Evolutionary conservation across 441 rosid genomes (phyloP).

Genomic region (Rhodomyrtus psidioides): DNA sequence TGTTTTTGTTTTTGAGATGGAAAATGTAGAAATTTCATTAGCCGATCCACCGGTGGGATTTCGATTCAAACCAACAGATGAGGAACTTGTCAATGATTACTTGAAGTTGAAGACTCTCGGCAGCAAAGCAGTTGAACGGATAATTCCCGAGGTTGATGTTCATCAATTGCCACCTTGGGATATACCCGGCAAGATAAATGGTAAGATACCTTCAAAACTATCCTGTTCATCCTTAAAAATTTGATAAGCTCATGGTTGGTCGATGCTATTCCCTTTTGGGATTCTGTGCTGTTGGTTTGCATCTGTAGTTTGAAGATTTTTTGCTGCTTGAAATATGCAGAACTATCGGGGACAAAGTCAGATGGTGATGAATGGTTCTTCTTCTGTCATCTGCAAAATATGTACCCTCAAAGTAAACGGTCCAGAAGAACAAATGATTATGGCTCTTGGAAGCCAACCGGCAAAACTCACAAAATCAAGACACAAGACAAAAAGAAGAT

Average conservation of each 20-base stretch:
- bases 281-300: background rate
- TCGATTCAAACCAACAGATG: background rate
- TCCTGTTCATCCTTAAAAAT: background rate
- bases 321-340: background rate
- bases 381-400: background rate
- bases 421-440: background rate
- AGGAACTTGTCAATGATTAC: conserved; percentile 4
- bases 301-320: background rate
- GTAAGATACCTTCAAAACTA: background rate
- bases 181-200: background rate
- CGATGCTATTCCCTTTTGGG: background rate
- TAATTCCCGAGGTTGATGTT: background rate
- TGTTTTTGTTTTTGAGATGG: background rate
- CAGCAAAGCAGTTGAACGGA: background rate
- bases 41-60: background rate
- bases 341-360: background rate
- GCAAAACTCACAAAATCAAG: background rate
- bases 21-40: background rate
- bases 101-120: background rate
- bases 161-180: background rate
- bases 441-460: background rate
- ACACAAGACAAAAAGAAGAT: background rate
- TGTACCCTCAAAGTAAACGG: background rate
- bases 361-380: background rate
- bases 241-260: background rate